A percentile compares a stretch with the other conserved stretches of the same genome.
These are phyloP conservation scores for Tricholoma flavovirens DNA, from an alignment of 768 basidiomycete species.

Conservation along the genomic window DNA sequence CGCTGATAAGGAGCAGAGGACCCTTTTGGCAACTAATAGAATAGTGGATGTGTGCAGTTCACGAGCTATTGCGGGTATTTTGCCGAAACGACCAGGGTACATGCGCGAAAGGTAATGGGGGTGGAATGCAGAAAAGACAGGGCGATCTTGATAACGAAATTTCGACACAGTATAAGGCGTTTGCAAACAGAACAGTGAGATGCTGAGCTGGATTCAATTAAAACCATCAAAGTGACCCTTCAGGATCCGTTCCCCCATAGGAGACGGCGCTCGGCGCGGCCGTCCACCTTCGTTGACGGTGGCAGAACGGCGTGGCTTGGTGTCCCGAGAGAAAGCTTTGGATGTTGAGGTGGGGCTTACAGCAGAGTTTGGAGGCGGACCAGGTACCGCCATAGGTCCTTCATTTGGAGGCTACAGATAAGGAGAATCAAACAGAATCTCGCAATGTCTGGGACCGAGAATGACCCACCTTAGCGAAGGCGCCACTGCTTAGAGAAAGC, in stretches of 20 bases:
- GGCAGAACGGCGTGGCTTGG: slow-evolving; percentile 51
- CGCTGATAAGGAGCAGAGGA: not conserved
- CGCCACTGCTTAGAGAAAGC: slow-evolving; percentile 59
- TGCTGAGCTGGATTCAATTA: slow-evolving; percentile 40
- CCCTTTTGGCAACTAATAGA: not conserved
- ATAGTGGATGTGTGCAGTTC: slow-evolving; percentile 11
- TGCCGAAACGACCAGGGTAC: slow-evolving; percentile 19
- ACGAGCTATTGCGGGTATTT: slow-evolving; percentile 35
- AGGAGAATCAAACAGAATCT: slow-evolving; percentile 10
- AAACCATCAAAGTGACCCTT: slow-evolving; percentile 92
- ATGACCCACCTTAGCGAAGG: slow-evolving; percentile 51
- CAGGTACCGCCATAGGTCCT: slow-evolving; percentile 31
- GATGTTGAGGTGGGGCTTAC: slow-evolving; percentile 32
- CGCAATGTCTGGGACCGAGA: not conserved
- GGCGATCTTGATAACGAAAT: not conserved
- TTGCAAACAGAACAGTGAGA: slow-evolving; percentile 6
- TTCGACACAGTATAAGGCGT: not conserved
- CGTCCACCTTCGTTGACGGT: slow-evolving; percentile 47
- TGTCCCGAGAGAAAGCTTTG: slow-evolving; percentile 24
- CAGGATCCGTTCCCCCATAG: slow-evolving; percentile 87
- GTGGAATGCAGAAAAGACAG: slow-evolving; percentile 8
- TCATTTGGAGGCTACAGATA: slow-evolving; percentile 24
- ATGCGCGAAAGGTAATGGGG: slow-evolving; percentile 5
- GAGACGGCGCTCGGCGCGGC: slow-evolving; percentile 68
- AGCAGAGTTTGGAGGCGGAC: slow-evolving; percentile 49